Conservation (phyloP, 306 rosid genomes). For the Rubus parviflorus region DNA sequence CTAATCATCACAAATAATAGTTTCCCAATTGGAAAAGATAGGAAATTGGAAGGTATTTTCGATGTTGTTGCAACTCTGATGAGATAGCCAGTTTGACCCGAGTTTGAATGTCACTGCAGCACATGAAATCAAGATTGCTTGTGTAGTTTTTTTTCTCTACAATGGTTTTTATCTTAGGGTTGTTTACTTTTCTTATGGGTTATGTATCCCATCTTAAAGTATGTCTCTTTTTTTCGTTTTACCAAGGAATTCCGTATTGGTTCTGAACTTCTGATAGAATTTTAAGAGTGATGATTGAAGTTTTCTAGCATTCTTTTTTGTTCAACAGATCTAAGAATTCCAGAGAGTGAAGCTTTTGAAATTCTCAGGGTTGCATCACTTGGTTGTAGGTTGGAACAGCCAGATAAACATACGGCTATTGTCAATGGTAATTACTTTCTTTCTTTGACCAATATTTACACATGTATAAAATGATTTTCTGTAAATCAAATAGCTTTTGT, state of each 20-base stretch:
- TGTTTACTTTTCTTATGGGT: not conserved
- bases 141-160: not conserved
- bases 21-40: not conserved
- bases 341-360: slow-evolving; percentile 65
- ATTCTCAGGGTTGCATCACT: slow-evolving; percentile 60
- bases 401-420: slow-evolving; percentile 35
- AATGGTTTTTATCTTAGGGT: not conserved
- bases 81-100: not conserved
- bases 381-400: slow-evolving; percentile 44
- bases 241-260: not conserved
- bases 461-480: slow-evolving; percentile 8
- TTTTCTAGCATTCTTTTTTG: slow-evolving; percentile 17
- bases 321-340: slow-evolving; percentile 58
- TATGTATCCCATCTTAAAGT: not conserved
- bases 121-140: not conserved
- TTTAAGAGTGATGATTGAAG: not conserved
- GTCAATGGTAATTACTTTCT: slow-evolving; percentile 50
- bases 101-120: not conserved
- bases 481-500: not conserved
- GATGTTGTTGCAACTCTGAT: not conserved
- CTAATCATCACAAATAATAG: not conserved
- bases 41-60: not conserved
- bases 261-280: not conserved
- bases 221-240: not conserved
- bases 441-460: slow-evolving; percentile 5